Base-by-base conservation (phyloP, 305 asterid genomes). In the Galium porrigens region DNA sequence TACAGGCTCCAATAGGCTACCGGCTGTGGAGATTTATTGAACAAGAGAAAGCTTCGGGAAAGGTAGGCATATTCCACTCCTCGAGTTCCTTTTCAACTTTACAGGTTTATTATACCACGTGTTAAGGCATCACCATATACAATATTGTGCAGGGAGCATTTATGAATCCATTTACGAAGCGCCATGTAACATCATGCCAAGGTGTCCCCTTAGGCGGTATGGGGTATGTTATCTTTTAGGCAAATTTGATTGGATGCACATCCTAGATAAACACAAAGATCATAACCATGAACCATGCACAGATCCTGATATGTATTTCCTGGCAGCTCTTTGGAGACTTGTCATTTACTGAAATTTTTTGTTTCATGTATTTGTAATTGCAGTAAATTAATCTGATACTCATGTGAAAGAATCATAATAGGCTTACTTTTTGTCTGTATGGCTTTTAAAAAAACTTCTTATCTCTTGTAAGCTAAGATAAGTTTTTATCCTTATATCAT, bases 131-230 rank as follows among this genome's bases (percentile, higher is more conserved):
- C 30, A n/a, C 29, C 34, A n/a, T 54, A 22, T 36, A 46, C 58
- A 17, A 70, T 70, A 44, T 80, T 71, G 69, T 81, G 80, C 84
- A 92, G 96, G 84, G 78, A 20, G 75, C 76, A 64, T 85, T 92
- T 78, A 0, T 87, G 14, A 80, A 92, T 80, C 99, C 99, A 77
- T 89, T 89, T 70, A 68, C 77, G 32, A 86, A 83, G 76, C 95
- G 95, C 61, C 68, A 72, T 27, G 64, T 85, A 49, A 74, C 95
- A 63, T 85, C 99, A 68, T 84, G 96, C 80, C 89, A 83, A 51
- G 97, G 96, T 70, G 96, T 89, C 77, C 99, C 99, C 66, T 14
- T 92, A 57, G 99, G 99, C 67, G 99, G 99, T 70, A 78, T 92
- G 59, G 99, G 99, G 97, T 92, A 85, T 71, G 70, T 41, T 25